Conservation (phyloP, 768 basidiomycete genomes). For the Lyophyllum atratum region DNA sequence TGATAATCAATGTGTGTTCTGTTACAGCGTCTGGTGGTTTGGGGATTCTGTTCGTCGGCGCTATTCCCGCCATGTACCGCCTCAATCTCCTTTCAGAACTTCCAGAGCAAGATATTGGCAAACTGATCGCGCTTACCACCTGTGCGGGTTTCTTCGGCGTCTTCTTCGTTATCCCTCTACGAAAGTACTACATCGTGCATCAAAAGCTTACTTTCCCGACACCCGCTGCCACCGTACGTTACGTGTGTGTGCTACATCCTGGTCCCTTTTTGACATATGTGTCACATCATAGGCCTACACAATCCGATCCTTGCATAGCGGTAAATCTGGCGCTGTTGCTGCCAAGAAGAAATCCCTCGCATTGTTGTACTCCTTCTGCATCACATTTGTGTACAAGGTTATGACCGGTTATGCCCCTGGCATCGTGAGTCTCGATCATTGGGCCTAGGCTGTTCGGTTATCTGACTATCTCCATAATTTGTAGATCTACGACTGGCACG, state of each 20-base stretch:
- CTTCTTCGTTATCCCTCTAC: conserved; percentile 66
- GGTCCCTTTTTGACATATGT: neutral
- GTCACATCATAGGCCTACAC: conserved; percentile 47
- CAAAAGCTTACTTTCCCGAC: conserved; percentile 68
- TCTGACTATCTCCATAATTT: neutral
- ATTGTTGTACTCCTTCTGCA: conserved; percentile 46
- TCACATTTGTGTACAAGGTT: conserved; percentile 54
- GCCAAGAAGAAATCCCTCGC: conserved; percentile 59
- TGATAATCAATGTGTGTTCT: neutral
- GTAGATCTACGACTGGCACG: conserved; percentile 63
- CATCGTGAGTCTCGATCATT: conserved; percentile 35
- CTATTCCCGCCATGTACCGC: conserved; percentile 62
- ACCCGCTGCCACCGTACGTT: conserved; percentile 56
- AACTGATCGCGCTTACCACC: conserved; percentile 54
- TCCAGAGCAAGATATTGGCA: conserved; percentile 55
- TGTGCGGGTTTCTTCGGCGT: conserved; percentile 62
- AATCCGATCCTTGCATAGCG: conserved; percentile 61
- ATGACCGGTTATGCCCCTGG: conserved; percentile 61
- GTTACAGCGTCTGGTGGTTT: conserved; percentile 52
- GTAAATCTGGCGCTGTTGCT: conserved; percentile 46
- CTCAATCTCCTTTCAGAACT: conserved; percentile 46
- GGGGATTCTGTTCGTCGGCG: conserved; percentile 61
- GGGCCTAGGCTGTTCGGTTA: neutral
- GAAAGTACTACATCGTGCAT: conserved; percentile 62
- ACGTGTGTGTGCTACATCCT: neutral